Conservation (phyloP, 129 eudicot species). For the Helianthus tuberosus region DNA sequence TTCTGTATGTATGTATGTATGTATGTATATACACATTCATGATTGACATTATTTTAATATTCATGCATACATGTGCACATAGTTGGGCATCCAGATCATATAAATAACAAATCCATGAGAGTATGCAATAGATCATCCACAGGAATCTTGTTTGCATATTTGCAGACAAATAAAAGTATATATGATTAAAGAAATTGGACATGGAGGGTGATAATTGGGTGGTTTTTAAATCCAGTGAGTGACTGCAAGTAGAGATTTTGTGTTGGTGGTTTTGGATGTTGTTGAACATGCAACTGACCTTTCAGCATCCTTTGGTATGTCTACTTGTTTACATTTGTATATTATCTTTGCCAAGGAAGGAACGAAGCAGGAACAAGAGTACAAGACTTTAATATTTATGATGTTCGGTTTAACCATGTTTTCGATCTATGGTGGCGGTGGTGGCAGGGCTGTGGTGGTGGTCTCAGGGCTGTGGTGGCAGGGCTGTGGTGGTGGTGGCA, state of each 20-base stretch:
- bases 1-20: slow-evolving; percentile 13
- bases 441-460: no score
- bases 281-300: slow-evolving; percentile 35
- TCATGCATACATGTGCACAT: slow-evolving; percentile 20
- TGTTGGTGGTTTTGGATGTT: slow-evolving; percentile 38
- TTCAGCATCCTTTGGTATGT: slow-evolving; percentile 21
- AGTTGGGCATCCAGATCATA: slow-evolving; percentile 34
- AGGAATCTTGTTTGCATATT: slow-evolving; percentile 39
- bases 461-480: no score
- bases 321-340: slow-evolving; percentile 10
- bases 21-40: slow-evolving; percentile 28
- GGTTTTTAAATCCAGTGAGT: slow-evolving; percentile 26
- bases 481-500: no score
- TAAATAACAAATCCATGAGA: slow-evolving; percentile 23
- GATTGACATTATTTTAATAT: slow-evolving; percentile 29
- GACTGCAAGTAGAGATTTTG: slow-evolving; percentile 35
- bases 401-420: background rate
- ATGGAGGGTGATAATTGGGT: slow-evolving; percentile 31
- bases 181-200: slow-evolving; percentile 9
- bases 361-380: slow-evolving; percentile 20
- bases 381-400: background rate
- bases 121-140: slow-evolving; percentile 40
- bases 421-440: no score
- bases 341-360: slow-evolving; percentile 24
- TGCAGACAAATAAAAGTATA: slow-evolving; percentile 23